Percentiles rank a stretch among this genome's conserved stretches.
Evolutionary conservation across 2,329 filamentous ascomycete species (phyloP).

Genomic region (Hymenoscyphus occultus): DNA sequence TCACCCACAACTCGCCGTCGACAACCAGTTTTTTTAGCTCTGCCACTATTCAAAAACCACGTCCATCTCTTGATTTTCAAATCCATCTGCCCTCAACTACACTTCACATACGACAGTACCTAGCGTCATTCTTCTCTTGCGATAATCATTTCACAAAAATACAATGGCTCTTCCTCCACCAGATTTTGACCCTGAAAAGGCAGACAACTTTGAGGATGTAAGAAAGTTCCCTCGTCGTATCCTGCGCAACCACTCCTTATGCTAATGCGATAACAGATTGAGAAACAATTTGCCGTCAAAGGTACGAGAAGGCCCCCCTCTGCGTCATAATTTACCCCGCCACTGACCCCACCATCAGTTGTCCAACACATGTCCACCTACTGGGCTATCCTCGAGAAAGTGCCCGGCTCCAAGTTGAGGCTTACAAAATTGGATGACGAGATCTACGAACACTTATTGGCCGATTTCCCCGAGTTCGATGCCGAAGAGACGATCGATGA

Average conservation of each 20-base stretch:
- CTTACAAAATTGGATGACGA: conserved; percentile 95
- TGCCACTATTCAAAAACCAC: neutral
- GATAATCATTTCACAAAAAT: neutral
- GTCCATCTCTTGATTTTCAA: neutral
- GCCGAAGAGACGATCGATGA: conserved; percentile 77
- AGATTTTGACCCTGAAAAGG: conserved; percentile 56
- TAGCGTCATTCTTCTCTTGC: neutral
- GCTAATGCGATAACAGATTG: conserved; percentile 61
- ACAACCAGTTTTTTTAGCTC: neutral
- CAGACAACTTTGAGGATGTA: conserved; percentile 68
- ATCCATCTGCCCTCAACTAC: neutral
- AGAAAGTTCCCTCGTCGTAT: conserved; percentile 35
- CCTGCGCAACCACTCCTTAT: conserved; percentile 7
- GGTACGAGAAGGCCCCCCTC: conserved; percentile 46
- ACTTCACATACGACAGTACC: neutral
- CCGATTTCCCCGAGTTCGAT: conserved; percentile 91
- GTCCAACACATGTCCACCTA: conserved; percentile 97
- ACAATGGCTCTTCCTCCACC: conserved; percentile 29
- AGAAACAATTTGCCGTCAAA: conserved; percentile 99
- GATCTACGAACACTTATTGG: conserved; percentile 84
- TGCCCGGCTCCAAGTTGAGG: conserved; percentile 82
- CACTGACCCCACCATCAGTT: conserved; percentile 44
- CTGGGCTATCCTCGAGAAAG: conserved; percentile 90
- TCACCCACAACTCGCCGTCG: neutral
- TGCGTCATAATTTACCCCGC: conserved; percentile 22